Base-by-base conservation (phyloP, 805 yeast species). In the Starmerella roubikii region DNA sequence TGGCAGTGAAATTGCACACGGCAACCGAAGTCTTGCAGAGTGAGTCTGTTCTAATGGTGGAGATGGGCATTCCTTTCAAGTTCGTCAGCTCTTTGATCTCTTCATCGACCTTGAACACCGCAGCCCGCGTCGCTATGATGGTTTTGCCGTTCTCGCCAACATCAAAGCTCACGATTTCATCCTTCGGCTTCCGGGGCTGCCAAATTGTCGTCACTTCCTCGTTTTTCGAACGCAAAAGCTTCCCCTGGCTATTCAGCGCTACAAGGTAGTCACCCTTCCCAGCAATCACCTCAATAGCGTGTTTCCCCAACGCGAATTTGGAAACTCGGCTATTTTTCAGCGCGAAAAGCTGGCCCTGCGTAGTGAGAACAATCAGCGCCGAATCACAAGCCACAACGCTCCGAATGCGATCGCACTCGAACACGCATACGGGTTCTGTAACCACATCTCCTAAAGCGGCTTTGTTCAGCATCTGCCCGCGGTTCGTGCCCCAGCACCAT, bases 401-500 rank as follows among this genome's bases (percentile, higher is more conserved):
- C 17, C 38, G 32, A 16, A 51, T 50, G 15, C 43, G 37, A 3
- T 24, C 11, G 25, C 37, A 32, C 22, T 35, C 32, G 16, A 32
- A 31, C 1, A 48, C 34, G n/a, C 44, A 15, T n/a, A 30, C 25
- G 3, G 52, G 52, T n/a, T 38, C 39, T 4, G 34, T 39, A 5
- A 38, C 40, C 5, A 34, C 33, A 7, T 34, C 34, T 7, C 40
- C 37, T 10, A 20, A n/a, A 16, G 42, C 19, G 5, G 39, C 44
- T 24, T 40, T 26, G 16, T 26, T 30, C 32, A 40, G 16, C 48
- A 52, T 45, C 31, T 50, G 54, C 25, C 54, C 55, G 2, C 41
- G 34, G 30, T 52, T 49, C 3, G 37, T 40, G 17, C 55, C 55
- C 55, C 55, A 52, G 18, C 40, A 35, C 38, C 44, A 52, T 6